These are phyloP conservation scores for Fulvia fulva DNA, from an alignment of 2,329 filamentous ascomycete genomes.

Conservation along the genomic window DNA sequence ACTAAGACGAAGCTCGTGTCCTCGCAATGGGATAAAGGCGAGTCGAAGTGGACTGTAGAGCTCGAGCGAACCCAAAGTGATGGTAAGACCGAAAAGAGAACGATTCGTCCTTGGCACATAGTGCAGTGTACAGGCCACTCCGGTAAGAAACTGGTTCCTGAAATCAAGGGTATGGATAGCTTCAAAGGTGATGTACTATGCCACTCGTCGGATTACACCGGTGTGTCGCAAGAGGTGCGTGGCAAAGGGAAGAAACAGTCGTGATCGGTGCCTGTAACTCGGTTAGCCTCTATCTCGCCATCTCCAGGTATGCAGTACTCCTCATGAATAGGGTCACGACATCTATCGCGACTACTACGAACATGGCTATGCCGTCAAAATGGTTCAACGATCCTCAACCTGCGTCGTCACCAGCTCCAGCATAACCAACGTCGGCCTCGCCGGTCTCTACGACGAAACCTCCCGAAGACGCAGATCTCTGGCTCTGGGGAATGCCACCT, in stretches of 20 bases:
- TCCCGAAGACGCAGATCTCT: constrained; percentile 8
- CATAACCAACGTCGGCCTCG: constrained; percentile 10
- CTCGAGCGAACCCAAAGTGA: constrained; percentile 43
- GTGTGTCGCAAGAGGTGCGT: constrained; percentile 31
- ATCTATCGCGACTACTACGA: constrained; percentile 44
- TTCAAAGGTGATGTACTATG: constrained; percentile 57
- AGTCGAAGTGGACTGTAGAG: constrained; percentile 53
- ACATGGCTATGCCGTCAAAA: constrained; percentile 39
- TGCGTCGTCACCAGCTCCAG: constrained; percentile 27
- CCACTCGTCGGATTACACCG: constrained; percentile 48
- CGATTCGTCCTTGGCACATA: constrained; percentile 58
- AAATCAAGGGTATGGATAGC: constrained; percentile 13
- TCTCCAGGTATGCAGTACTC: neutral
- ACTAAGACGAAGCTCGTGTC: constrained; percentile 39
- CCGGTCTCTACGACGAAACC: constrained; percentile 11
- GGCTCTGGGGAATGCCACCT: constrained; percentile 12
- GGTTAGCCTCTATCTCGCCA: constrained; percentile 7
- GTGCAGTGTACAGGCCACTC: constrained; percentile 66
- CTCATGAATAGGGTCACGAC: constrained; percentile 34
- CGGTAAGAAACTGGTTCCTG: constrained; percentile 56
- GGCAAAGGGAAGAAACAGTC: constrained; percentile 41
- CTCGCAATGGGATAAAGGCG: constrained; percentile 46
- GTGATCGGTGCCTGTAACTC: constrained; percentile 46
- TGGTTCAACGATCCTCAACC: constrained; percentile 43
- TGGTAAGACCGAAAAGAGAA: constrained; percentile 43